phyloP scores from a whole-genome alignment of 2,329 filamentous ascomycete species.

The Epichloe glyceriae region DNA sequence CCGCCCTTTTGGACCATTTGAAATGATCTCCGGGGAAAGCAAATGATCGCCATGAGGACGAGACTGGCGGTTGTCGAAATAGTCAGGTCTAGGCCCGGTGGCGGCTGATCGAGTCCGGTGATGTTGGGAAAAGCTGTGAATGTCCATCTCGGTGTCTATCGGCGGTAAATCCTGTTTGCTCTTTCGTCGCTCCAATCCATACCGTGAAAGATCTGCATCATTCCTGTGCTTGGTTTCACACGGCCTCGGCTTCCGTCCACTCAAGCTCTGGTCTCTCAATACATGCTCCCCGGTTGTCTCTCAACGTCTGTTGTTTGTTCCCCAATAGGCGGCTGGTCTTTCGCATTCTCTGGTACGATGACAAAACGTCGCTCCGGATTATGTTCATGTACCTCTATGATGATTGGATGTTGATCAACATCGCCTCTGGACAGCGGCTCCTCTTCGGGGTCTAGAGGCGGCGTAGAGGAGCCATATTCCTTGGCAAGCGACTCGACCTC shows the following conservation, averaged over 20 bases:
- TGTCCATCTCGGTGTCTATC: constrained; percentile 28
- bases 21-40: constrained; percentile 30
- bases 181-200: constrained; percentile 16
- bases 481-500: constrained; percentile 48
- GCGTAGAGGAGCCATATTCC: constrained; percentile 35
- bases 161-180: constrained; percentile 29
- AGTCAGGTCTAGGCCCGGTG: constrained; percentile 18
- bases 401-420: constrained; percentile 54
- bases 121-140: constrained; percentile 16
- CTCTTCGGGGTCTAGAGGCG: constrained; percentile 27
- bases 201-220: constrained; percentile 6
- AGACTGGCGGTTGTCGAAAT: constrained; percentile 18
- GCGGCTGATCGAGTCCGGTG: constrained; percentile 24
- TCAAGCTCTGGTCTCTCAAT: background rate
- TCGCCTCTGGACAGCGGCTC: constrained; percentile 49
- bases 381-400: constrained; percentile 47
- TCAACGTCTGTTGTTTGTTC: background rate
- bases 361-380: constrained; percentile 56
- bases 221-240: background rate
- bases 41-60: constrained; percentile 20
- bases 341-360: constrained; percentile 30
- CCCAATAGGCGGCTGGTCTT: background rate
- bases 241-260: background rate
- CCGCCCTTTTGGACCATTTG: constrained; percentile 26
- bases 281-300: background rate